These are phyloP conservation scores for Kwoniella botswanensis DNA, from an alignment of 768 basidiomycete genomes.

Conservation along the genomic window DNA sequence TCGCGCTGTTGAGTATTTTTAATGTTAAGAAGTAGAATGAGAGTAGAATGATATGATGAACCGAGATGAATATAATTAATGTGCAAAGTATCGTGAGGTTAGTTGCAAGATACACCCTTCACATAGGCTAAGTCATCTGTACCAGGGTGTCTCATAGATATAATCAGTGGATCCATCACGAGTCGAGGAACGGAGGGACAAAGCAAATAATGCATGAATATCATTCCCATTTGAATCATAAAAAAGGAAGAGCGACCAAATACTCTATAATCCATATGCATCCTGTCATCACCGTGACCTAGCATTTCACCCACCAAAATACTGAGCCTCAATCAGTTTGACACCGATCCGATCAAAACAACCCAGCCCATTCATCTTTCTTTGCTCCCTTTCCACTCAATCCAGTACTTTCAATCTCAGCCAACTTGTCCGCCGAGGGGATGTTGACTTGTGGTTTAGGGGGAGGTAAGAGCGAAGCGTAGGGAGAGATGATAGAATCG, in stretches of 20 bases:
- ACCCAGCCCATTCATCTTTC: conserved; percentile 54
- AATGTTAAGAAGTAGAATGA: conserved; percentile 60
- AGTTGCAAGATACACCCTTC: no score
- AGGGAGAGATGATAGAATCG: conserved; percentile 53
- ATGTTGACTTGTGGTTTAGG: conserved; percentile 42
- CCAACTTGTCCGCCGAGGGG: conserved; percentile 33
- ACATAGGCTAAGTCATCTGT: no score
- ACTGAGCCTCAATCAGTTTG: neutral
- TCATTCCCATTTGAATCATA: no score
- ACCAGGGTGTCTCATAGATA: no score
- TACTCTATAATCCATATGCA: no score
- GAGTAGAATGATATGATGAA: neutral
- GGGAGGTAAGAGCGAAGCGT: conserved; percentile 48
- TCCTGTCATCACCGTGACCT: no score
- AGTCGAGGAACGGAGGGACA: no score
- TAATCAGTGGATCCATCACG: no score
- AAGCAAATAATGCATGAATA: no score
- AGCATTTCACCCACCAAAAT: no score
- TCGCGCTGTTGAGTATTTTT: conserved; percentile 90
- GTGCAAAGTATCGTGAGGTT: no score
- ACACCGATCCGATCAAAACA: conserved; percentile 34
- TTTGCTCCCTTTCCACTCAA: conserved; percentile 13
- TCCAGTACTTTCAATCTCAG: conserved; percentile 33
- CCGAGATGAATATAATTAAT: conserved; percentile 7
- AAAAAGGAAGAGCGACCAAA: no score